Conservation (phyloP, 805 yeast genomes). For the Monosporozyma aerobia region DNA sequence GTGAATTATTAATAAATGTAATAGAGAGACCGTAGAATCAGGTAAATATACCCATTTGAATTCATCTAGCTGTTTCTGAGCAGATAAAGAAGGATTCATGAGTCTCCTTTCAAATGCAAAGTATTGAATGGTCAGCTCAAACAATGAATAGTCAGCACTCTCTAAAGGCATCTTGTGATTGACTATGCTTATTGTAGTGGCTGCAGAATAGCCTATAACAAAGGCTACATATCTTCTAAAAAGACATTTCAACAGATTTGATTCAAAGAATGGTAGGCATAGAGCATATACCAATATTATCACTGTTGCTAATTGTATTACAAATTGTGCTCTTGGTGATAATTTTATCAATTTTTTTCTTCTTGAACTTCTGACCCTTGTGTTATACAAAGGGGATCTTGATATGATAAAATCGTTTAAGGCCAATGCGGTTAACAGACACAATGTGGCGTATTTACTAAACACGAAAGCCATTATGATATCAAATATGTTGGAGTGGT, state of each 20-base stretch:
- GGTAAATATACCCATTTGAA: neutral
- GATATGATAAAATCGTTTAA: slow-evolving; percentile 49
- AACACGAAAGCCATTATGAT: slow-evolving; percentile 35
- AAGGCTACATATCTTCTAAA: neutral
- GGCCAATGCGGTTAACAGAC: slow-evolving; percentile 50
- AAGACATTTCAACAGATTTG: neutral
- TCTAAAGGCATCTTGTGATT: slow-evolving; percentile 29
- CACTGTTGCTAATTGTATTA: neutral
- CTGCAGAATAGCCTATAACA: slow-evolving; percentile 31
- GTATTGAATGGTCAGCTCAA: slow-evolving; percentile 23
- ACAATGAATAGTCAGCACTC: slow-evolving; percentile 22
- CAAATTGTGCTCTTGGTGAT: neutral
- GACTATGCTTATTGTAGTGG: slow-evolving; percentile 48
- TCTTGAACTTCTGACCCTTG: neutral
- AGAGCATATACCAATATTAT: neutral
- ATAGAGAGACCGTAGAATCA: slow-evolving; percentile 42
- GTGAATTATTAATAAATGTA: slow-evolving; percentile 55
- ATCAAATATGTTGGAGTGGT: slow-evolving; percentile 1
- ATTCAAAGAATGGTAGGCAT: neutral
- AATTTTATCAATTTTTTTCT: neutral
- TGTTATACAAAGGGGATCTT: slow-evolving; percentile 1
- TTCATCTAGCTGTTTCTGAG: neutral
- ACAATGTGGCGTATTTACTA: slow-evolving; percentile 42
- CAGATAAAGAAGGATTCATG: neutral
- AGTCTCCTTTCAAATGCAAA: slow-evolving; percentile 6